phyloP scores from a whole-genome alignment of 805 yeast genomes.

The Teunomyces barrocoloradensis region DNA sequence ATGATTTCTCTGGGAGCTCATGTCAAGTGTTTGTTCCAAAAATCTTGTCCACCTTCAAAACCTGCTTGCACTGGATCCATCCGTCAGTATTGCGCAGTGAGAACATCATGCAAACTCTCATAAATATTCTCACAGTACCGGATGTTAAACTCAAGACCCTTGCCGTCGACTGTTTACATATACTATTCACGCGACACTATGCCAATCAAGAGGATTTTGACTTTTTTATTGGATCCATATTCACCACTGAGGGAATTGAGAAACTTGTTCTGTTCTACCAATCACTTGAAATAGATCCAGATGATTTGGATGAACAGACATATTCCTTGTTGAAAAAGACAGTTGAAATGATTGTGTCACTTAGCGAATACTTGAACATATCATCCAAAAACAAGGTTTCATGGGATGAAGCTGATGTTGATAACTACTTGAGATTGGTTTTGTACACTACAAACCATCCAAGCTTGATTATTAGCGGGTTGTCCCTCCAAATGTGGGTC shows the following conservation, averaged over 20 bases:
- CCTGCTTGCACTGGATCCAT: conserved; percentile 88
- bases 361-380: conserved; percentile 72
- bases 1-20: conserved; percentile 23
- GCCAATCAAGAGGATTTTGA: conserved; percentile 65
- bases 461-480: conserved; percentile 84
- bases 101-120: conserved; percentile 61
- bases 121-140: conserved; percentile 54
- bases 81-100: conserved; percentile 69
- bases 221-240: conserved; percentile 75
- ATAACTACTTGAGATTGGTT: conserved; percentile 69
- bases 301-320: conserved; percentile 72
- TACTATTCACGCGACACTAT: conserved; percentile 78
- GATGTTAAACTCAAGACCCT: conserved; percentile 72
- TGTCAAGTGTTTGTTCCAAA: conserved; percentile 55
- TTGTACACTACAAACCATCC: conserved; percentile 79
- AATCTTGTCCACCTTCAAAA: conserved; percentile 77
- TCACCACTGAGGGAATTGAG: conserved; percentile 68
- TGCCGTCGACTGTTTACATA: conserved; percentile 89
- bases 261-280: conserved; percentile 64
- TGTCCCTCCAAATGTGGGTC: conserved; percentile 94
- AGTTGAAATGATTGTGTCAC: conserved; percentile 88
- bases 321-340: conserved; percentile 85
- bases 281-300: conserved; percentile 58
- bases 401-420: conserved; percentile 59
- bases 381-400: conserved; percentile 40